Percentiles rank a stretch among this genome's conserved stretches.
These are phyloP conservation scores for Oryza brachyantha DNA, from an alignment of 176 grass and related monocot species.

Conservation along the genomic window DNA sequence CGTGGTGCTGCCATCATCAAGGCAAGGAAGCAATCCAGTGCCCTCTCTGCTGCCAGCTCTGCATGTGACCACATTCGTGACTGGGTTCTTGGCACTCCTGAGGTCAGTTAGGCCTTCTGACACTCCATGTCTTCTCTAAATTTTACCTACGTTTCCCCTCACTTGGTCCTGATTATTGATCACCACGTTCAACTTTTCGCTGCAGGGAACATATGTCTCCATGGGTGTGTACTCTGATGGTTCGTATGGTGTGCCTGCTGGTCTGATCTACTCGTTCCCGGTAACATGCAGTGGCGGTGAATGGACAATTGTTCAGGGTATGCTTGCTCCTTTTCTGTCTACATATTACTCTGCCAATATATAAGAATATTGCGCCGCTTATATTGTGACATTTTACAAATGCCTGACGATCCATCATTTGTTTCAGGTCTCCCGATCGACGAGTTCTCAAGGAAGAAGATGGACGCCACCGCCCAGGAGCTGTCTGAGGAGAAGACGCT, in stretches of 20 bases:
- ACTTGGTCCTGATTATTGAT: not conserved
- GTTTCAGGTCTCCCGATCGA: slow-evolving; percentile 71
- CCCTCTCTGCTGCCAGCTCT: slow-evolving; percentile 92
- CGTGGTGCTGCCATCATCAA: slow-evolving; percentile 97
- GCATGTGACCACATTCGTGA: slow-evolving; percentile 96
- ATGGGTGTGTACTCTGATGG: slow-evolving; percentile 98
- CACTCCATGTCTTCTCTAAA: not conserved
- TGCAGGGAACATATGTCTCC: slow-evolving; percentile 89
- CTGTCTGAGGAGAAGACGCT: slow-evolving; percentile 87
- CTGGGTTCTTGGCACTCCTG: slow-evolving; percentile 91
- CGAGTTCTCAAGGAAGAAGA: slow-evolving; percentile 86
- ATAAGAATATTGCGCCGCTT: not conserved
- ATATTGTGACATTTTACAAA: not conserved
- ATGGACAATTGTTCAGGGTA: slow-evolving; percentile 94
- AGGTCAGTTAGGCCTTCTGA: slow-evolving; percentile 48
- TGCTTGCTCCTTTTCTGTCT: too few species aligned
- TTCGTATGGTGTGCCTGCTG: slow-evolving; percentile 87
- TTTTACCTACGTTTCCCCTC: not conserved
- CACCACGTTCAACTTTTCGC: not conserved
- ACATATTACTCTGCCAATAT: not conserved
- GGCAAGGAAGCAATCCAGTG: slow-evolving; percentile 93
- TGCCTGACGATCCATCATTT: slow-evolving; percentile 13
- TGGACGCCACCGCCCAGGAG: slow-evolving; percentile 85
- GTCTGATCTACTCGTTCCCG: slow-evolving; percentile 96
- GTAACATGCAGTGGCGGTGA: slow-evolving; percentile 77